Base-by-base conservation (phyloP, 495 filamentous ascomycete genomes). In the Xylaria intraflava region DNA sequence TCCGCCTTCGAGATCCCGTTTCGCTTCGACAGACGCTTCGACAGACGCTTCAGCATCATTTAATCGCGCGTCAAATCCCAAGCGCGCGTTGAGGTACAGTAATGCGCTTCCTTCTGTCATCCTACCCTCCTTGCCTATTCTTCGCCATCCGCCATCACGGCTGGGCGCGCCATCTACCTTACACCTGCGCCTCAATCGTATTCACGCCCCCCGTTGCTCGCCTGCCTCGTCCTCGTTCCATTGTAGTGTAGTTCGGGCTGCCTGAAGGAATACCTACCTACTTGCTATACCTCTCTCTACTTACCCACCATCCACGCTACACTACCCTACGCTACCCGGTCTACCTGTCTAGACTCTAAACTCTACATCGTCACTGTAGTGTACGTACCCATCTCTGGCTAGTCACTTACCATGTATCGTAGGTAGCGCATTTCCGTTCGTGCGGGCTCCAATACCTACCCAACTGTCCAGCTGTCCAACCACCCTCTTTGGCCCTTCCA, bases 21-120 rank as follows among this genome's bases (percentile, higher is more conserved):
- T n/a, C n/a, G 36, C 29, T 33, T 43, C 38, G 45, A 45, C 36
- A 55, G 30, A 45, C 54, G 20, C 42, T 62, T 55, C 48, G 59
- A 62, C 68, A 70, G 65, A 67, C 69, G 67, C 67, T 70, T 62
- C 44, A 48, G 51, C 53, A 47, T 35, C 51, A 44, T 33, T 65
- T 72, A 74, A 74, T 73, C 71, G 71, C 71, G 71, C 71, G 71
- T 74, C 59, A 72, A 72, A 68, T 65, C 57, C 56, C 65, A 66
- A 68, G 65, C 65, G 65, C 65, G 58, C 56, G 59, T 14, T n/a
- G 35, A 38, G 35, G 35, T 4, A 14, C 35, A 17, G 14, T 38
- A 29, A 4, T 29, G 9, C 27, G 27, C 4, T 4, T 29, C 35
- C 11, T 3, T 12, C 12, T n/a, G 7, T 33, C 24, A 17, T 31